Conservation (phyloP, 2,329 filamentous ascomycete genomes). For the Eutypa lata region DNA sequence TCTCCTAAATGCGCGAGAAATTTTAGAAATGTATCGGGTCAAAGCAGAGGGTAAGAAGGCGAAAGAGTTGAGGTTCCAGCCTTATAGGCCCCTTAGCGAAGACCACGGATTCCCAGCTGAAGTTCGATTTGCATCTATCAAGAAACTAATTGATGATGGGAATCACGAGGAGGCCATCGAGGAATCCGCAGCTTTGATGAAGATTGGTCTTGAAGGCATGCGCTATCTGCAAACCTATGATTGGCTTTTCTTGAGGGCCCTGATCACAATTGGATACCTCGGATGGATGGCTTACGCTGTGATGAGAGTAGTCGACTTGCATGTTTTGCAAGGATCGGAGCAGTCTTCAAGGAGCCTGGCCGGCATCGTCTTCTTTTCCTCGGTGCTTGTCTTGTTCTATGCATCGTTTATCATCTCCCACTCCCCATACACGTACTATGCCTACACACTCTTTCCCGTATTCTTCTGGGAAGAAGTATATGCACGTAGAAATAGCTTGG, state of each 20-base stretch:
- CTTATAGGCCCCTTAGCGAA: constrained; percentile 70
- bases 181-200: constrained; percentile 73
- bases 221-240: constrained; percentile 97
- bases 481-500: constrained; percentile 68
- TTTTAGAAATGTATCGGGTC: constrained; percentile 93
- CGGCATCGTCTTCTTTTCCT: constrained; percentile 67
- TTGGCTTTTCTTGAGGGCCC: constrained; percentile 88
- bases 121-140: constrained; percentile 65
- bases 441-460: constrained; percentile 87
- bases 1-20: constrained; percentile 78
- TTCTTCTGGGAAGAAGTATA: constrained; percentile 97
- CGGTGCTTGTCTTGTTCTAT: constrained; percentile 71
- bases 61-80: constrained; percentile 72
- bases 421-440: constrained; percentile 82
- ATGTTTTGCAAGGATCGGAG: constrained; percentile 72
- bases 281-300: constrained; percentile 94
- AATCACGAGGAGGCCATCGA: constrained; percentile 75
- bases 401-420: constrained; percentile 76
- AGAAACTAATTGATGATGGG: constrained; percentile 61
- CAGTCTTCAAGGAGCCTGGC: constrained; percentile 59
- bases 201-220: constrained; percentile 74
- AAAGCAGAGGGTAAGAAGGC: constrained; percentile 84
- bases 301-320: constrained; percentile 82
- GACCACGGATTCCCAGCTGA: constrained; percentile 58
- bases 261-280: constrained; percentile 87